phyloP scores from a whole-genome alignment of 257 asterid species.

The Echites panduratus region DNA sequence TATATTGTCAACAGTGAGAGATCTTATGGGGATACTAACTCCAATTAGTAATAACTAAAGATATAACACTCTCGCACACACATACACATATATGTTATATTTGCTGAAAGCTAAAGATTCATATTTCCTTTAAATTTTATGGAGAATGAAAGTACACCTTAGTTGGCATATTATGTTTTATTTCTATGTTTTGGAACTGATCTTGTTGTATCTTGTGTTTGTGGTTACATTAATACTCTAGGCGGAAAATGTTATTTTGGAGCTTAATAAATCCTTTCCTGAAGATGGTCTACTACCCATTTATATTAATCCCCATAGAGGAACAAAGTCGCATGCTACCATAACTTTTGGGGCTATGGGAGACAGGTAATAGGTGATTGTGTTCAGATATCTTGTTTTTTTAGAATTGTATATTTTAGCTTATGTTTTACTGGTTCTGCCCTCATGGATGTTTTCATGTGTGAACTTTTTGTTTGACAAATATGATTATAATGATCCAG shows the following conservation, averaged over 20 bases:
- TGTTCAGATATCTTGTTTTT: background rate
- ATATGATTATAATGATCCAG: constrained; percentile 35
- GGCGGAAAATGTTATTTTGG: constrained; percentile 84
- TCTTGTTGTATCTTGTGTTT: background rate
- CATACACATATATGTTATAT: too few relatives aligned
- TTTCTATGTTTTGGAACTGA: background rate
- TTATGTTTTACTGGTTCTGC: background rate
- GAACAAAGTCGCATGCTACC: constrained; percentile 70
- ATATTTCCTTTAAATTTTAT: background rate
- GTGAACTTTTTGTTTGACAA: background rate
- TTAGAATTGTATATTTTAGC: background rate
- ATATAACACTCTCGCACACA: background rate
- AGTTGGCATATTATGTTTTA: background rate
- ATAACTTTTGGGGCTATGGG: constrained; percentile 99
- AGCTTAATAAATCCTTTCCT: constrained; percentile 88
- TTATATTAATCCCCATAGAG: constrained; percentile 72
- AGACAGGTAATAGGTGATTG: constrained; percentile 58
- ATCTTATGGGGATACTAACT: background rate
- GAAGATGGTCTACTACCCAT: constrained; percentile 96
- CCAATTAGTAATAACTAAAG: background rate
- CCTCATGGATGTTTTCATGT: constrained; percentile 1
- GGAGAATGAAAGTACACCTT: background rate
- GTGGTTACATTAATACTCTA: constrained; percentile 35
- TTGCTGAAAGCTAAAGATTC: too few relatives aligned
- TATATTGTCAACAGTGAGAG: background rate